Conservation (phyloP, 169 alveolate species). For the Cystoisospora suis region DNA sequence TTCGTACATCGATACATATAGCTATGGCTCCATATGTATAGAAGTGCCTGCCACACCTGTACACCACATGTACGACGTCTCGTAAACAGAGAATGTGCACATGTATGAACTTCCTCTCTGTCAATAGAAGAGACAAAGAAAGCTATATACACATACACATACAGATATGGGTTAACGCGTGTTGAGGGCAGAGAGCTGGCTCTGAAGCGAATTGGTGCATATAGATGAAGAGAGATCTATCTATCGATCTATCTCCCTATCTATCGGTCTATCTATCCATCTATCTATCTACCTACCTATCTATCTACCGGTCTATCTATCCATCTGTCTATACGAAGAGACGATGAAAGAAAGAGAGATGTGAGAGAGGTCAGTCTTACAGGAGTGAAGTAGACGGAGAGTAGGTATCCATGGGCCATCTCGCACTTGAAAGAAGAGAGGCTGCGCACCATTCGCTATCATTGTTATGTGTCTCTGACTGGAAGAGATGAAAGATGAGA, state of each 20-base stretch:
- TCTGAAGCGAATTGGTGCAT: constrained; percentile 37
- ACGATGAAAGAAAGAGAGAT: not conserved
- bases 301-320: too few relatives aligned
- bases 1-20: too few relatives aligned
- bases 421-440: constrained; percentile 87
- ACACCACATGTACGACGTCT: not conserved
- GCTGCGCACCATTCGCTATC: constrained; percentile 79
- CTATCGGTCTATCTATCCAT: not conserved
- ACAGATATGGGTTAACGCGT: too few relatives aligned
- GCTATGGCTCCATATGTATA: too few relatives aligned
- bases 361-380: constrained; percentile 65
- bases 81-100: not conserved
- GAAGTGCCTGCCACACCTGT: not conserved
- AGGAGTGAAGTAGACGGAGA: constrained; percentile 92
- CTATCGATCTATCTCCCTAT: not conserved
- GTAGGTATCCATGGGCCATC: constrained; percentile 96
- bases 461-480: constrained; percentile 83
- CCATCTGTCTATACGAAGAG: not conserved
- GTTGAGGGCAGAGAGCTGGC: too few relatives aligned
- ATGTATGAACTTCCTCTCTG: not conserved
- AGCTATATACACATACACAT: constrained; percentile 3
- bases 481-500: constrained; percentile 25
- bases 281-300: not conserved
- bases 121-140: not conserved
- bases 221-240: not conserved